Evolutionary conservation across 78 protist species (phyloP).

Genomic region (Dictyostelium brefeldianum): DNA sequence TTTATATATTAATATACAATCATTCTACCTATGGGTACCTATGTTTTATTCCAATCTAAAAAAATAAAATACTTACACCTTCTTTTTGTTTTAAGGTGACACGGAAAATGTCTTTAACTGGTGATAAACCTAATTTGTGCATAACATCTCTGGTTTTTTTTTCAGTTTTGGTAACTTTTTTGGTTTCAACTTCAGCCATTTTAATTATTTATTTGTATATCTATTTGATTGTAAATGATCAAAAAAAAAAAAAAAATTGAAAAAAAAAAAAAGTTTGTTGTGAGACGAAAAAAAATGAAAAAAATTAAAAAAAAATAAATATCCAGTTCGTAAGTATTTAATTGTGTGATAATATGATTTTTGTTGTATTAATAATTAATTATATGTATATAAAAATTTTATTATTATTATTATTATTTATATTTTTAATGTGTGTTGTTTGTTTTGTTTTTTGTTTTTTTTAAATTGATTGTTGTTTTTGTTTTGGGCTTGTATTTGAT

Average conservation of each 20-base stretch:
- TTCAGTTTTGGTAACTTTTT: constrained; percentile 88
- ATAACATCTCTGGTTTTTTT: background rate
- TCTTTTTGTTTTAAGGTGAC: constrained; percentile 88
- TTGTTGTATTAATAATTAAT: background rate
- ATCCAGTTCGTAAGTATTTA: background rate
- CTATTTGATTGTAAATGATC: background rate
- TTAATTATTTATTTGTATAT: background rate
- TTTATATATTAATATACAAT: background rate
- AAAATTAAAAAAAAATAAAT: background rate
- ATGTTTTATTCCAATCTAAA: background rate
- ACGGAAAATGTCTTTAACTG: constrained; percentile 88
- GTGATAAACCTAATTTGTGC: constrained; percentile 93
- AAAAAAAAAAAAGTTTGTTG: background rate
- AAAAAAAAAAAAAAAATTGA: too few relatives aligned
- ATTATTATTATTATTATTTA: background rate
- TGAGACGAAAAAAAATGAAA: background rate
- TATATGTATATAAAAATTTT: background rate
- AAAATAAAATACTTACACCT: constrained; percentile 30
- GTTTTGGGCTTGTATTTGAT: background rate
- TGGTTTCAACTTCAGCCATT: background rate
- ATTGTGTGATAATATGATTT: background rate
- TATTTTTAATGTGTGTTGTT: background rate
- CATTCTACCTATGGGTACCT: too few relatives aligned
- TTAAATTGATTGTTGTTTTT: background rate
- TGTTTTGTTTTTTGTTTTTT: background rate